Evolutionary conservation across 305 asterid genomes (phyloP), one percentile per base, ranked within the genome.

Genomic region (Solanum hybrid): DNA sequence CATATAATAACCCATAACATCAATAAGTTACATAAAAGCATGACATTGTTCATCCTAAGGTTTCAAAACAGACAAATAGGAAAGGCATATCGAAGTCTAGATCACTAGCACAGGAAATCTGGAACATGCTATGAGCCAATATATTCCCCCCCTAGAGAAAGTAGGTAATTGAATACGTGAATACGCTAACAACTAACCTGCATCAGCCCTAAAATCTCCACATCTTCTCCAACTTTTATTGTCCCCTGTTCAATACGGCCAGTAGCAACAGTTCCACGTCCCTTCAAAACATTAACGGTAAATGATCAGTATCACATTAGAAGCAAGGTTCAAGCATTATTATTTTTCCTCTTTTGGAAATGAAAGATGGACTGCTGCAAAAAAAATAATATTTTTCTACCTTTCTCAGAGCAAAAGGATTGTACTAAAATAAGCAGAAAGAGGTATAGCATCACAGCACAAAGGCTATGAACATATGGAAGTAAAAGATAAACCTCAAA

Each of bases 221-320:
- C 98, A 91, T 98, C 99, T 73, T 98, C 99, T 10, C 99, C 99
- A 32, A 95, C 94, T 92, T 98, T 98, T 79, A 98, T 93, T 32
- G 93, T 83, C 80, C 99, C 99, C 93, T 98, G 99, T 91, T 98
- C 99, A 77, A 98, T 93, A 90, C 99, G 99, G 90, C 99, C 99
- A 31, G 99, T 98, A 89, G 99, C 99, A 93, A 98, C 99, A 79
- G 99, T 98, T 92, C 99, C 99, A 92, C 99, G 99, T 17, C 99
- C 99, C 99, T 98, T 87, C 70, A 70, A 70, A 93, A 89, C 83
- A 76, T 77, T 91, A 93, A 82, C 72, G 85, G 31, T 27, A 85
- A 32, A 65, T 75, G 68, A 79, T 57, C 31, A 88, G 83, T 29
- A 38, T 87, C 89, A 70, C n/a, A 88, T 20, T 39, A 39, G 41